A percentile compares a stretch with the other conserved stretches of the same genome.
Conservation (phyloP, 2,329 filamentous ascomycete genomes). For the Teratosphaeria epicoccoides region DNA sequence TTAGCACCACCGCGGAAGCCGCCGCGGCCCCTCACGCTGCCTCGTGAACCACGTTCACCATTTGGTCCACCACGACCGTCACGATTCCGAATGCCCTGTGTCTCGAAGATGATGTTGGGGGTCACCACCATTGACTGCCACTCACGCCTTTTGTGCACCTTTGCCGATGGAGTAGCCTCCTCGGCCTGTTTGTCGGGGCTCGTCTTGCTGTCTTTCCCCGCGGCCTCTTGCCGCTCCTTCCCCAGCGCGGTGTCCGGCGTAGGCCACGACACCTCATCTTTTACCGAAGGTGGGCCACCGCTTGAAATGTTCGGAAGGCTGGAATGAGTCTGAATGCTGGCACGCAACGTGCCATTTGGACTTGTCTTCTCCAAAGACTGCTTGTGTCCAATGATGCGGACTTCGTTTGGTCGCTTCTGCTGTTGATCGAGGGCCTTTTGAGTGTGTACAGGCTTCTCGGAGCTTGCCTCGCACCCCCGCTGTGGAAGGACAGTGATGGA, state of each 20-base stretch:
- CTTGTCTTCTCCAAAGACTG: constrained; percentile 7
- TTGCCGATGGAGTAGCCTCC: constrained; percentile 41
- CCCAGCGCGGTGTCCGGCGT: constrained; percentile 72
- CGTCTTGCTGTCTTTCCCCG: constrained; percentile 44
- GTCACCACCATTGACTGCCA: constrained; percentile 79
- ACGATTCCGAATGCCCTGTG: constrained; percentile 35
- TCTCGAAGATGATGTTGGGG: constrained; percentile 77
- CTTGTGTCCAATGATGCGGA: constrained; percentile 7
- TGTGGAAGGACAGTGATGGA: constrained; percentile 10
- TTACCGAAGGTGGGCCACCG: constrained; percentile 50
- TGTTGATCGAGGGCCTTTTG: constrained; percentile 15
- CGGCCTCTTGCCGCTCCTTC: constrained; percentile 63
- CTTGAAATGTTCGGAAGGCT: constrained; percentile 15
- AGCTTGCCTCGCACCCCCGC: constrained; percentile 6
- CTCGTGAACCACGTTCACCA: constrained; percentile 46
- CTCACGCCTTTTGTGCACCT: constrained; percentile 56
- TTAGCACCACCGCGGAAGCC: constrained; percentile 30
- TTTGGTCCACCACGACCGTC: constrained; percentile 18
- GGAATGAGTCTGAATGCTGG: constrained; percentile 13
- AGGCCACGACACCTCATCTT: constrained; percentile 75
- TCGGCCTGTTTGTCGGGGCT: constrained; percentile 56
- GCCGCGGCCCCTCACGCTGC: constrained; percentile 40
- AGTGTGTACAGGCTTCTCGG: constrained; percentile 4
- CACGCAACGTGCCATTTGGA: background rate
- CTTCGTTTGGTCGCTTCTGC: constrained; percentile 12